These are phyloP conservation scores for Bolboschoenus planiculmis DNA, from an alignment of 176 grass and related monocot genomes.

Conservation along the genomic window DNA sequence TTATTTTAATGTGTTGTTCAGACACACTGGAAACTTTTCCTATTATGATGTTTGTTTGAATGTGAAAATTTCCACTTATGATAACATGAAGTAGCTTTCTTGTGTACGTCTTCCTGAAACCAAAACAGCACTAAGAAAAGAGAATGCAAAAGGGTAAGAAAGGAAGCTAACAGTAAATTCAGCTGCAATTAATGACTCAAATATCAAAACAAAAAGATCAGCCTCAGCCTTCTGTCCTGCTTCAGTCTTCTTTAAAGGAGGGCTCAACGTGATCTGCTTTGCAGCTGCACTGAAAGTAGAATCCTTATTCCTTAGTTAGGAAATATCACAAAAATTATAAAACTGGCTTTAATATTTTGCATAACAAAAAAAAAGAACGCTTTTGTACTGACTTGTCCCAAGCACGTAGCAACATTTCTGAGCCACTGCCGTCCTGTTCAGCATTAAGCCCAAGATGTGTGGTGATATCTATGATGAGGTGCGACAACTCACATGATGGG, in stretches of 20 bases:
- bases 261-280: conserved; percentile 55
- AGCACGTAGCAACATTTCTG: conserved; percentile 59
- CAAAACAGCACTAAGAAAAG: background rate
- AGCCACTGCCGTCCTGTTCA: conserved; percentile 42
- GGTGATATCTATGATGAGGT: conserved; percentile 57
- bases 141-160: background rate
- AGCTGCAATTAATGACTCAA: conserved; percentile 56
- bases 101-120: background rate
- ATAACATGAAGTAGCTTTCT: background rate
- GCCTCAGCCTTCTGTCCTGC: conserved; percentile 33
- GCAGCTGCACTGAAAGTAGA: conserved; percentile 76
- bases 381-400: conserved; percentile 64
- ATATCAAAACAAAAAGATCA: conserved; percentile 61
- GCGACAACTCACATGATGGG: conserved; percentile 44
- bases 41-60: background rate
- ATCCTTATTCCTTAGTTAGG: conserved; percentile 24
- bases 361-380: background rate
- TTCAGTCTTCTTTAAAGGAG: conserved; percentile 29
- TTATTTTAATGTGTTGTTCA: background rate
- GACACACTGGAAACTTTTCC: background rate
- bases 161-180: conserved; percentile 54
- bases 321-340: background rate
- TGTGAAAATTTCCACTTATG: background rate
- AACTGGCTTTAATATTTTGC: background rate
- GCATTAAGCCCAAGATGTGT: conserved; percentile 45